Evolutionary conservation across 148 eudicot species (phyloP).

Genomic region (Rhododendron molle): DNA sequence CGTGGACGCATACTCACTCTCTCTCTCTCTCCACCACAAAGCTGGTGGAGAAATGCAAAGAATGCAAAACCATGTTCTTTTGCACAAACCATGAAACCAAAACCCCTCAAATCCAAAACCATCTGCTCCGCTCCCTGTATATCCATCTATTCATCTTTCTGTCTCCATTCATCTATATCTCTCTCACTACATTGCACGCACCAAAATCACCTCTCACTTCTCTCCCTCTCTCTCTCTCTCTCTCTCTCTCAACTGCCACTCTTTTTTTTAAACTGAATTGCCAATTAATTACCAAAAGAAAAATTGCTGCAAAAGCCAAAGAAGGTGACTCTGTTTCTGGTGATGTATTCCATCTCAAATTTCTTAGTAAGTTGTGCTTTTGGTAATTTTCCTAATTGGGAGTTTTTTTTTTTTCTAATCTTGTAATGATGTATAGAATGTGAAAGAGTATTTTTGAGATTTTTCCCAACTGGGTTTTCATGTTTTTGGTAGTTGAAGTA

Average conservation of each 20-base stretch:
- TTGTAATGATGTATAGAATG: not conserved
- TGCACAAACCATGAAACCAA: slow-evolving; percentile 9
- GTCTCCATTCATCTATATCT: not conserved
- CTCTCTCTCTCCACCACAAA: too few species aligned
- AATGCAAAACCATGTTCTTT: slow-evolving; percentile 49
- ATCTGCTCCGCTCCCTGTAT: slow-evolving; percentile 26
- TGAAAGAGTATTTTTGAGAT: not conserved
- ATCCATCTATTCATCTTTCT: not conserved
- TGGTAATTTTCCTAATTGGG: not conserved
- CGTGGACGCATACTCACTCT: too few species aligned
- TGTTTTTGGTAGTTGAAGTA: not conserved
- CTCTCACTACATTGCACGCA: not conserved
- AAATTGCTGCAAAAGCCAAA: slow-evolving; percentile 2
- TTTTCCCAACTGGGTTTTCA: not conserved
- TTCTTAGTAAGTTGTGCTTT: not conserved
- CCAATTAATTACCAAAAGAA: not conserved
- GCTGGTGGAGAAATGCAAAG: slow-evolving; percentile 6
- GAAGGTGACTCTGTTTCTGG: not conserved
- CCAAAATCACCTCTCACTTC: not conserved
- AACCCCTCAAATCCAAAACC: slow-evolving; percentile 22
- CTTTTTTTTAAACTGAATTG: not conserved
- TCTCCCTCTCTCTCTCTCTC: not conserved
- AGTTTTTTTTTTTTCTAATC: not conserved
- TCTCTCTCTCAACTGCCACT: not conserved
- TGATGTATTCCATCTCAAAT: not conserved